Base-by-base conservation (phyloP, 1,284 basidiomycete species). In the Apiotrichum domesticum region DNA sequence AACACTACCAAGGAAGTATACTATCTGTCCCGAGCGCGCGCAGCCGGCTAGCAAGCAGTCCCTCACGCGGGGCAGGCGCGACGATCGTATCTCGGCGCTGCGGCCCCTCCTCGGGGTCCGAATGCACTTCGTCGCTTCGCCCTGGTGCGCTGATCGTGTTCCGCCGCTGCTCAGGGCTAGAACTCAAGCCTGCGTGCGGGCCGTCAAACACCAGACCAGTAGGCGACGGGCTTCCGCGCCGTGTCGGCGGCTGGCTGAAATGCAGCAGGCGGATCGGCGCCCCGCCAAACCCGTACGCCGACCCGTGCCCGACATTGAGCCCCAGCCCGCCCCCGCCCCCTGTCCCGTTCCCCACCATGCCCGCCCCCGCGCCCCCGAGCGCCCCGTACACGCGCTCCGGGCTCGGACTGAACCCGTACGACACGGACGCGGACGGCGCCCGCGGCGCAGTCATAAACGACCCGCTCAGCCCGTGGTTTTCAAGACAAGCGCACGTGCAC, bases 401-500 rank as follows among this genome's bases (percentile, higher is more conserved):
- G 37, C n/a, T 58, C 51, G 39, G 46, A 33, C 13, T 34, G 39
- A 56, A 56, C 10, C 55, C 55, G 13, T 47, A 41, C 13, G 37
- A 6, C 3, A 51, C 10, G 6, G 35, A 11, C 34, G 43, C 40
- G 4, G 43, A 50, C 14, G 47, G 53, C 48, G n/a, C 50, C 44
- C 42, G 53, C 40, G 14, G 48, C 5, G 58, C 40, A 8, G 61
- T 56, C 15, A 54, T 15, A 44, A 59, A 58, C 2, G 49, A 37
- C 29, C 63, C 66, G 0, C 56, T 55, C n/a, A 68, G 37, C 0
- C 69, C 69, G 6, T 55, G 46, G 8, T 56, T 58, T 6, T 37
- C 47, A 0, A 66, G 57, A 46, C 73, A 75, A 8, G 52, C 41
- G 56, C 73, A 75, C 1, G 62, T 43, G 57, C 73, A 75, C 5